A percentile compares a stretch with the other conserved stretches of the same genome.
phyloP scores from a whole-genome alignment of 2,329 filamentous ascomycete species.

The Pyrenophora graminea region DNA sequence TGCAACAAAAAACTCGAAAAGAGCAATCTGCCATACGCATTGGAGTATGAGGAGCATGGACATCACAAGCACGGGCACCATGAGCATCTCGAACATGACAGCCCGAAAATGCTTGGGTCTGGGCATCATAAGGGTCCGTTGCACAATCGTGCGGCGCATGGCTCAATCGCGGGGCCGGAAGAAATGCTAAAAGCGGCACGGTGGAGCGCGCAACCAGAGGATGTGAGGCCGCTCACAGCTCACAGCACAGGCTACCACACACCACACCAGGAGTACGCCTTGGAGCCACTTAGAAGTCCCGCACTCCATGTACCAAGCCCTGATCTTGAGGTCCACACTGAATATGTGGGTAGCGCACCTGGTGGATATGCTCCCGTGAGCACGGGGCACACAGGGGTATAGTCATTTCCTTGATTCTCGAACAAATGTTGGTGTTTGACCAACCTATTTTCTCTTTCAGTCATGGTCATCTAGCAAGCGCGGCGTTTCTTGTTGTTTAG shows the following conservation, averaged over 20 bases:
- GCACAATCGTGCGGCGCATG: constrained; percentile 1
- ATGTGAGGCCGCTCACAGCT: constrained; percentile 9
- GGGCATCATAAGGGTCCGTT: constrained; percentile 9
- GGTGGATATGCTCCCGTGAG: constrained; percentile 20
- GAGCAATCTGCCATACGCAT: constrained; percentile 37
- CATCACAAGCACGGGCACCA: constrained; percentile 22
- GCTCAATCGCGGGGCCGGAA: background rate
- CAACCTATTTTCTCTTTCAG: background rate
- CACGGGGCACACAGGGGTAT: constrained; percentile 21
- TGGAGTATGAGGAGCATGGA: constrained; percentile 37
- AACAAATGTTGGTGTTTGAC: background rate
- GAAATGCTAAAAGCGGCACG: constrained; percentile 7
- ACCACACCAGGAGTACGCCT: constrained; percentile 18
- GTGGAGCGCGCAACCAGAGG: constrained; percentile 11
- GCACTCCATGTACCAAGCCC: constrained; percentile 16
- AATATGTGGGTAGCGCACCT: constrained; percentile 2
- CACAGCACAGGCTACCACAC: constrained; percentile 22
- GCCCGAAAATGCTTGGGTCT: constrained; percentile 16
- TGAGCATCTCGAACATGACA: too few relatives aligned
- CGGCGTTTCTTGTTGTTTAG: background rate
- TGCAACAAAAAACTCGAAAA: constrained; percentile 38
- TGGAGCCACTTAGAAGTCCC: constrained; percentile 23
- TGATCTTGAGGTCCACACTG: constrained; percentile 7
- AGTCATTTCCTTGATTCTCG: background rate
- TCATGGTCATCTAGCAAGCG: constrained; percentile 1